Evolutionary conservation across 78 protist species (phyloP), one percentile per base, ranked within the genome.

Genomic region (Guillardia theta): DNA sequence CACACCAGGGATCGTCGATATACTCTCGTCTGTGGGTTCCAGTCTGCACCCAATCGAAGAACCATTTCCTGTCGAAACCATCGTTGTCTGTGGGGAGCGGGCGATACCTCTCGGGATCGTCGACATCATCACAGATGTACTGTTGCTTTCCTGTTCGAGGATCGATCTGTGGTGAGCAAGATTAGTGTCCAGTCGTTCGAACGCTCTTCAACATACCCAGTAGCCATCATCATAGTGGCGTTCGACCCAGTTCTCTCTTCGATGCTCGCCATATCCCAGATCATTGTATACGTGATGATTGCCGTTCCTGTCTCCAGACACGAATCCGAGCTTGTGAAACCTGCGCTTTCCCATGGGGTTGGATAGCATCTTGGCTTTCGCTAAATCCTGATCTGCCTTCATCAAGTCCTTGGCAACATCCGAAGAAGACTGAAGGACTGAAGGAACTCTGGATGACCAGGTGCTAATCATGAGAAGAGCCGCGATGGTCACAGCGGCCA

Each of bases 311-410:
- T 70, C 83, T 36, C 83, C 83, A 36, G 83, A 70, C 27, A 18
- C 36, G 83, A 70, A 70, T 12, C 83, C 83, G 70, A 58, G 70
- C 70, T 58, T 58, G n/a, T n/a, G n/a, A n/a, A n/a, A n/a, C n/a
- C n/a, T n/a, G n/a, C n/a, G n/a, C n/a, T n/a, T n/a, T n/a, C n/a
- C n/a, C n/a, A n/a, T n/a, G n/a, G n/a, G n/a, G n/a, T n/a, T n/a
- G n/a, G n/a, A n/a, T n/a, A n/a, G n/a, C n/a, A n/a, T n/a, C n/a
- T n/a, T n/a, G n/a, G n/a, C n/a, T n/a, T n/a, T n/a, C n/a, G n/a
- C n/a, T n/a, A n/a, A n/a, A n/a, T n/a, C n/a, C n/a, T n/a, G n/a
- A n/a, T n/a, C n/a, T n/a, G n/a, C n/a, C n/a, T n/a, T n/a, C n/a
- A n/a, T n/a, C n/a, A n/a, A n/a, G n/a, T n/a, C n/a, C n/a, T n/a